These are phyloP conservation scores for Solanum chacoense DNA, from an alignment of 305 asterid species.

Conservation along the genomic window DNA sequence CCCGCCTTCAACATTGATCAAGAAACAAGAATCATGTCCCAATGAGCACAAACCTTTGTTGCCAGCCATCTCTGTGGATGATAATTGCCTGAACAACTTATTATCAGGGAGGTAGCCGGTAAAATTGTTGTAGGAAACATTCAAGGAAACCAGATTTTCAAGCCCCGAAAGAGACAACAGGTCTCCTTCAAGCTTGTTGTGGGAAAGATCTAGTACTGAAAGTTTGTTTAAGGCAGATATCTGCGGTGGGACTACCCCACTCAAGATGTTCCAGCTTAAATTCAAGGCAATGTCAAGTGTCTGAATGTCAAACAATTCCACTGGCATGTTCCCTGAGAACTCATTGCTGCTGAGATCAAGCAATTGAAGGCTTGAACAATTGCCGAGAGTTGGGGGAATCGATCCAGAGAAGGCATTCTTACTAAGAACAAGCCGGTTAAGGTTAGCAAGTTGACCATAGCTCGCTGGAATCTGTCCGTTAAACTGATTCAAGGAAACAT, in stretches of 20 bases:
- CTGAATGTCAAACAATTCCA: constrained; percentile 41
- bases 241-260: constrained; percentile 63
- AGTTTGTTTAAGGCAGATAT: constrained; percentile 49
- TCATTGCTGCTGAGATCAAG: constrained; percentile 69
- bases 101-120: constrained; percentile 74
- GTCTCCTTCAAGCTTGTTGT: constrained; percentile 65
- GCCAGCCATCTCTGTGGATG: constrained; percentile 47
- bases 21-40: constrained; percentile 65
- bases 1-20: constrained; percentile 16
- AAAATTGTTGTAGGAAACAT: constrained; percentile 71
- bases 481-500: constrained; percentile 51
- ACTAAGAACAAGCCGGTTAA: constrained; percentile 44
- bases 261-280: constrained; percentile 60
- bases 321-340: constrained; percentile 49
- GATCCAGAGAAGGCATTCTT: constrained; percentile 47
- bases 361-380: constrained; percentile 55
- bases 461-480: constrained; percentile 49
- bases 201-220: constrained; percentile 55
- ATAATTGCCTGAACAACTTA: constrained; percentile 65
- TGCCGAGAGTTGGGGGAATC: constrained; percentile 50
- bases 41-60: constrained; percentile 47
- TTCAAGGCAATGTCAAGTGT: constrained; percentile 72
- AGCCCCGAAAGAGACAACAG: constrained; percentile 57
- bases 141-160: constrained; percentile 60
- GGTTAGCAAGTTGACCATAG: constrained; percentile 39